phyloP scores from a whole-genome alignment of 1,284 basidiomycete genomes.

The Marasmius fiardii region DNA sequence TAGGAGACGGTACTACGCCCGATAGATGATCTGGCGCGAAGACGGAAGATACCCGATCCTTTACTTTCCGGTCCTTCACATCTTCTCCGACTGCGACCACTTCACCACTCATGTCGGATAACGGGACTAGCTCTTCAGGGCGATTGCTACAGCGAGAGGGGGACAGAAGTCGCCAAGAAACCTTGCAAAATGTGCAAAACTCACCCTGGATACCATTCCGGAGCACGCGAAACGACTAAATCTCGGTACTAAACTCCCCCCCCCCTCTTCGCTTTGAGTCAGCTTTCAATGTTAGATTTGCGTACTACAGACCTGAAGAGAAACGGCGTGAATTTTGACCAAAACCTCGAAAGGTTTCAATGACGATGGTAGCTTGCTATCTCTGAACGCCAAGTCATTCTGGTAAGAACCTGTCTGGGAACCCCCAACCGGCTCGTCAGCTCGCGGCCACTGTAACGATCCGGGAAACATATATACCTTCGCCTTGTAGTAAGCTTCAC shows the following conservation, averaged over 20 bases:
- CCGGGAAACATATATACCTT: not conserved
- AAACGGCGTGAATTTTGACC: conserved; percentile 37
- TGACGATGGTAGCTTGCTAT: conserved; percentile 20
- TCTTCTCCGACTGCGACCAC: conserved; percentile 49
- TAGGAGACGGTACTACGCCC: not conserved
- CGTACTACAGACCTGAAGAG: conserved; percentile 29
- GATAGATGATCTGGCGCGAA: conserved; percentile 36
- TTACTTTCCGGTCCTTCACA: conserved; percentile 47
- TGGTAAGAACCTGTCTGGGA: conserved; percentile 3
- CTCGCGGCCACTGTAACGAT: too few relatives aligned
- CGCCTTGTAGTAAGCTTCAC: not conserved
- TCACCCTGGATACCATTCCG: not conserved
- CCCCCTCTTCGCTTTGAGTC: not conserved
- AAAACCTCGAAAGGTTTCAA: not conserved
- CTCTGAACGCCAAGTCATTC: conserved; percentile 26
- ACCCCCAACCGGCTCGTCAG: not conserved
- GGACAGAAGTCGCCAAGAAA: not conserved
- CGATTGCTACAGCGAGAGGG: not conserved
- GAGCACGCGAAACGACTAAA: conserved; percentile 16
- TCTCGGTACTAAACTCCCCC: conserved; percentile 34
- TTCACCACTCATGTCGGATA: conserved; percentile 64
- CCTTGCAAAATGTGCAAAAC: too few relatives aligned
- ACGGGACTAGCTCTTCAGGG: conserved; percentile 39
- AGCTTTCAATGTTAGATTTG: not conserved
- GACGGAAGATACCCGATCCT: conserved; percentile 54